Evolutionary conservation across 495 filamentous ascomycete genomes (phyloP).

Genomic region (Staphylotrichum longicolle): DNA sequence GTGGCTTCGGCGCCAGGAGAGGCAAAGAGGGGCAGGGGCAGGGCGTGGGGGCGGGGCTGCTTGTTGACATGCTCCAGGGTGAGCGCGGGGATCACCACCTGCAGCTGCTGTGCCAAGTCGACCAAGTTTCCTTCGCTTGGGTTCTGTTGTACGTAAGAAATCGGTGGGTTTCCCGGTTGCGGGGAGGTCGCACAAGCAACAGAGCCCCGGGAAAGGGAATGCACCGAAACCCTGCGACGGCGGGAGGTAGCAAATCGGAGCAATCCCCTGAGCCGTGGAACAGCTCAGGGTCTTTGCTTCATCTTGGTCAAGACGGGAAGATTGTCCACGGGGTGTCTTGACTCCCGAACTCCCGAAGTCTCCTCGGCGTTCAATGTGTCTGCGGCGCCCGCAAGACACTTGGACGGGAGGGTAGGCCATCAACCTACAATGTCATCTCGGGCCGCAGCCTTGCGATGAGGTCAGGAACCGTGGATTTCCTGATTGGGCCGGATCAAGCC

Average conservation of each 20-base stretch:
- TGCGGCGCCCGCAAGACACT: background rate
- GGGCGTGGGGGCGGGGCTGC: conserved; percentile 16
- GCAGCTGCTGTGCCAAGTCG: conserved; percentile 6
- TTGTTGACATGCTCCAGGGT: background rate
- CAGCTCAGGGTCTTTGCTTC: too few relatives aligned
- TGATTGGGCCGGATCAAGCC: conserved; percentile 21
- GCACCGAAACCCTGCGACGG: too few relatives aligned
- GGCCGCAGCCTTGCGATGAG: background rate
- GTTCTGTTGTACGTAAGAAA: conserved; percentile 2
- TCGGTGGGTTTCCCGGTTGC: background rate
- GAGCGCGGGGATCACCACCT: conserved; percentile 7
- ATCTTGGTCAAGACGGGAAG: too few relatives aligned
- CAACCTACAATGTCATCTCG: background rate
- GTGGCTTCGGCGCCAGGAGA: conserved; percentile 16
- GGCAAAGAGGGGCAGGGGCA: conserved; percentile 1
- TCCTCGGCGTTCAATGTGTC: background rate
- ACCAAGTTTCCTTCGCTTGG: conserved; percentile 4
- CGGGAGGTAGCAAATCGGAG: too few relatives aligned
- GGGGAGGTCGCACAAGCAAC: conserved; percentile 2
- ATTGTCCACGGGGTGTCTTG: too few relatives aligned
- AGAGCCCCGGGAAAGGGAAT: background rate
- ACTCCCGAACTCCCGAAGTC: too few relatives aligned
- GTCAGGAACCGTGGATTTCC: conserved; percentile 16
- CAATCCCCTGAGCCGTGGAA: too few relatives aligned
- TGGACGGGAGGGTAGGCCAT: background rate